These are phyloP conservation scores for Peziza echinospora DNA, from an alignment of 495 filamentous ascomycete species.

Conservation along the genomic window DNA sequence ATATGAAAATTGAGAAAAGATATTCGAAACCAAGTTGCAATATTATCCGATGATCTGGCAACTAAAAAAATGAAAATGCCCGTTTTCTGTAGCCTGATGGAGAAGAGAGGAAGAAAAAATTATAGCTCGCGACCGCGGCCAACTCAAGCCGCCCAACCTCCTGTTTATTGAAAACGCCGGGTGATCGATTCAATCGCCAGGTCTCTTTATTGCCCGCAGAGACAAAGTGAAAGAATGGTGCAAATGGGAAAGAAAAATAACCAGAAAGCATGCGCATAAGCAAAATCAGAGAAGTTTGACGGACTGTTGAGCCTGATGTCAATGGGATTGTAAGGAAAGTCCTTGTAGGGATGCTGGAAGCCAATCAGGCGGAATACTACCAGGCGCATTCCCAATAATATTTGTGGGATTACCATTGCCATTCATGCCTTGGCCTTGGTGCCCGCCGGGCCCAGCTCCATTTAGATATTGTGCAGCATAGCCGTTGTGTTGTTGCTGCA, in stretches of 20 bases:
- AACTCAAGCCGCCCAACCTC: background rate
- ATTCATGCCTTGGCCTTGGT: slow-evolving; percentile 7
- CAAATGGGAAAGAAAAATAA: background rate
- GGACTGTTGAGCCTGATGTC: background rate
- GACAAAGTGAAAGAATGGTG: background rate
- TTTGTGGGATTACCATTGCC: slow-evolving; percentile 7
- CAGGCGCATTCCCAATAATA: slow-evolving; percentile 9
- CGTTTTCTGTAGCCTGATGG: background rate
- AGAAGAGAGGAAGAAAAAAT: background rate
- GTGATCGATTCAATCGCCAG: background rate
- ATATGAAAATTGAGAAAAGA: background rate
- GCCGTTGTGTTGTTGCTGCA: slow-evolving; percentile 17
- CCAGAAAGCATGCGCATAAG: background rate
- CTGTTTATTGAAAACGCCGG: background rate
- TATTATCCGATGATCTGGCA: background rate
- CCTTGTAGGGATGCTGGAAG: slow-evolving; percentile 16
- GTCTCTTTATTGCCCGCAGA: background rate
- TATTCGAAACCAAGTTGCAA: background rate
- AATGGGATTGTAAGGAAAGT: slow-evolving; percentile 19
- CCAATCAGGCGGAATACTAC: slow-evolving; percentile 2
- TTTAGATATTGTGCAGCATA: slow-evolving; percentile 14
- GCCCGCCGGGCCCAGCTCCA: slow-evolving; percentile 9
- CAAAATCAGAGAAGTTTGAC: background rate
- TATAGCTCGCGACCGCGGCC: background rate
- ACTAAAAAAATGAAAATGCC: background rate